Evolutionary conservation across 1,284 basidiomycete species (phyloP).

Genomic region (Tilletia caries): DNA sequence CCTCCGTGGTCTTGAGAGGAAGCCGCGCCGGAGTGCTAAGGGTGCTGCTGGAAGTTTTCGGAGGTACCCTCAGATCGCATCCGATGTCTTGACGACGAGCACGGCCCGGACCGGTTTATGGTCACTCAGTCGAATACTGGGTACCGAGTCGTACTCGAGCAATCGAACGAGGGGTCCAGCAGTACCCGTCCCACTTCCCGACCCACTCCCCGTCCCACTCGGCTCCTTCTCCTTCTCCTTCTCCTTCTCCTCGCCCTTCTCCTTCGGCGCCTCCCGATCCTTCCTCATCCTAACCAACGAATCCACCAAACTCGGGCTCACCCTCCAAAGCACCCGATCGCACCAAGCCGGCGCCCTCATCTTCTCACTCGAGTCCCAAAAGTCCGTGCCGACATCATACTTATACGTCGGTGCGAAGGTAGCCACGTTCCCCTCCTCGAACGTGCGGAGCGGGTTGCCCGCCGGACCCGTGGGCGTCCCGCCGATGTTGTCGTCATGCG

Average conservation of each 20-base stretch:
- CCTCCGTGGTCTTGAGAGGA: no score
- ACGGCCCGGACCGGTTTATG: slow-evolving; percentile 31
- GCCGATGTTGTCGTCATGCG: no score
- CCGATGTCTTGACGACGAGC: slow-evolving; percentile 19
- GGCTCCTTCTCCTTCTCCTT: no score
- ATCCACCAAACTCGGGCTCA: not conserved
- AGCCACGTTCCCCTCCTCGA: slow-evolving; percentile 7
- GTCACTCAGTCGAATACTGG: slow-evolving; percentile 29
- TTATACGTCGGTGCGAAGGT: slow-evolving; percentile 25
- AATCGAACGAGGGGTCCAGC: slow-evolving; percentile 16
- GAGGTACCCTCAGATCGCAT: not conserved
- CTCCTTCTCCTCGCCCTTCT: not conserved
- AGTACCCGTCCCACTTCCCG: not conserved
- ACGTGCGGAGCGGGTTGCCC: not conserved
- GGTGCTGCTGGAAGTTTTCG: no score
- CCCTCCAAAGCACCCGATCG: slow-evolving; percentile 24
- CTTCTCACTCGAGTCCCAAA: slow-evolving; percentile 27
- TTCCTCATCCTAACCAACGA: not conserved
- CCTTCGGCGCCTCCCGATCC: not conserved
- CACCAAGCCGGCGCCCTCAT: slow-evolving; percentile 26
- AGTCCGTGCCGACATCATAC: slow-evolving; percentile 25
- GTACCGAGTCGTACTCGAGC: slow-evolving; percentile 24
- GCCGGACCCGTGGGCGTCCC: not conserved
- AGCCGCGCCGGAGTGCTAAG: no score
- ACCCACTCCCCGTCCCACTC: not conserved